phyloP scores from a whole-genome alignment of 768 basidiomycete species.

The Mycena albidolilacea region DNA sequence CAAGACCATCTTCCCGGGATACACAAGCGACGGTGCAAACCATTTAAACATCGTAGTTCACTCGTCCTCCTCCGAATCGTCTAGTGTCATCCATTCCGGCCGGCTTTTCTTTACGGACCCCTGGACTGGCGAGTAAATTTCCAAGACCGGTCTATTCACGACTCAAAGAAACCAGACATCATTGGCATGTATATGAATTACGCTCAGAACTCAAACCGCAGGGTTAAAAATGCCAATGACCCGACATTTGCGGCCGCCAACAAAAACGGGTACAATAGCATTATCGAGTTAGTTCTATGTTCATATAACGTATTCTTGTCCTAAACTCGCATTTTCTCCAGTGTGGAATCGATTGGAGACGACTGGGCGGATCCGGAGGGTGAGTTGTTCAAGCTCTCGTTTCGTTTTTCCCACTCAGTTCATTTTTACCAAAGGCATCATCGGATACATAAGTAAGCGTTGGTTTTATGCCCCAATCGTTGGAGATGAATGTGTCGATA shows the following conservation, averaged over 20 bases:
- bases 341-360: constrained; percentile 46
- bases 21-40: constrained; percentile 51
- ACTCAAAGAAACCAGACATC: constrained; percentile 28
- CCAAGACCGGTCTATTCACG: background rate
- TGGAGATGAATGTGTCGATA: constrained; percentile 21
- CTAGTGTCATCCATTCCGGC: constrained; percentile 50
- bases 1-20: constrained; percentile 55
- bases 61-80: constrained; percentile 45
- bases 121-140: constrained; percentile 44
- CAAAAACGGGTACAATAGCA: constrained; percentile 46
- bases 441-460: constrained; percentile 46
- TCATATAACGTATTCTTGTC: background rate
- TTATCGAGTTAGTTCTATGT: constrained; percentile 43
- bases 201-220: constrained; percentile 47
- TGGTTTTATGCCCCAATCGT: background rate
- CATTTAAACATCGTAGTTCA: constrained; percentile 56
- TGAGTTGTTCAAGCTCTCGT: background rate
- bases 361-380: constrained; percentile 48
- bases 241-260: constrained; percentile 45
- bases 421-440: constrained; percentile 18
- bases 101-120: constrained; percentile 58
- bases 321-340: constrained; percentile 10
- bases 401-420: background rate
- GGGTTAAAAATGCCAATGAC: constrained; percentile 51
- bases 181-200: constrained; percentile 49